A percentile compares a stretch with the other conserved stretches of the same genome.
Conservation (phyloP, 2,329 filamentous ascomycete genomes). For the Emmonsiellopsis sp. region DNA sequence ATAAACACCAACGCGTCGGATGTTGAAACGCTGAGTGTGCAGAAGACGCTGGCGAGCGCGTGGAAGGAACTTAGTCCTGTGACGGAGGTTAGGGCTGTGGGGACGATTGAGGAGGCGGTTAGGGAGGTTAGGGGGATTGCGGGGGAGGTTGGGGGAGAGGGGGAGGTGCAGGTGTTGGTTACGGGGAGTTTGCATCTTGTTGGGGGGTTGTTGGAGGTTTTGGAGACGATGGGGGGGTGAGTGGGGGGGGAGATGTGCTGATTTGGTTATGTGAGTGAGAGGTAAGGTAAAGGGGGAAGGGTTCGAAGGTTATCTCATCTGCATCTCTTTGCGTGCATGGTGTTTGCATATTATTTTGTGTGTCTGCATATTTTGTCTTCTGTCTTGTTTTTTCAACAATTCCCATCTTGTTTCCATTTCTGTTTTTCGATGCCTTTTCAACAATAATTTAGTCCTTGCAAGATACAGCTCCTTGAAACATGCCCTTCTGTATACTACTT, state of each 20-base stretch:
- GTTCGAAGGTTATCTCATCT: too few relatives aligned
- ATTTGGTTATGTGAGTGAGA: neutral
- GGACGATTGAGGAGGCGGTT: constrained; percentile 62
- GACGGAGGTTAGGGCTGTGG: constrained; percentile 47
- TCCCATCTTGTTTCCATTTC: neutral
- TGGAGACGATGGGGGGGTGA: constrained; percentile 44
- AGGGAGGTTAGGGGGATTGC: constrained; percentile 48
- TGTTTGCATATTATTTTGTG: neutral
- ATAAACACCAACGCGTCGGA: constrained; percentile 52
- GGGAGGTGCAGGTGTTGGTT: constrained; percentile 34
- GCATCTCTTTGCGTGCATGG: neutral
- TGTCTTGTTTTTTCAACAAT: neutral
- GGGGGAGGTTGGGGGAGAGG: constrained; percentile 20
- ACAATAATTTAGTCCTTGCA: neutral
- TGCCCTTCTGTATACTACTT: too few relatives aligned
- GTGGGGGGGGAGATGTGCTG: neutral
- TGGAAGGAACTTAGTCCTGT: constrained; percentile 51
- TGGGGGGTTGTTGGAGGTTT: constrained; percentile 64
- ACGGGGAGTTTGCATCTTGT: constrained; percentile 82
- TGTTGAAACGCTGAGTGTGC: constrained; percentile 54
- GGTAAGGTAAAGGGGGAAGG: too few relatives aligned
- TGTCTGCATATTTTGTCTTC: neutral
- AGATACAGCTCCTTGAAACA: too few relatives aligned
- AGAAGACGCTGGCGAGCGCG: constrained; percentile 54
- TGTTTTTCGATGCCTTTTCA: neutral